phyloP scores from a whole-genome alignment of 345 rosid genomes.

The Moringa oleifera region DNA sequence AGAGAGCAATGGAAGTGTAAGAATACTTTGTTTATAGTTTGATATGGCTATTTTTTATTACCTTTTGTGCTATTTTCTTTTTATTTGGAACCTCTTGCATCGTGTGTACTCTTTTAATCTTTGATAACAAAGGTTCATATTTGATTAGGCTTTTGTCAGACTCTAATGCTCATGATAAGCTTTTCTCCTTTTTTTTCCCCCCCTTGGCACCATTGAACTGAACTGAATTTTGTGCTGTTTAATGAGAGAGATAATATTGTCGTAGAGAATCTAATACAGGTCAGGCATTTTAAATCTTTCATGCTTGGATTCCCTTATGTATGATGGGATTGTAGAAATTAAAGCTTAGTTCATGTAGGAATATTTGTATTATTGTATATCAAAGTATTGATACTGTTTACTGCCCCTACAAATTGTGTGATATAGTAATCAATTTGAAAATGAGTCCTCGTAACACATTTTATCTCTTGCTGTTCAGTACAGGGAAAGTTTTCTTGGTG shows the following conservation, averaged over 20 bases:
- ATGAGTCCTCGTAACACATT: neutral
- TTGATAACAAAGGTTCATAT: neutral
- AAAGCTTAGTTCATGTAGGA: neutral
- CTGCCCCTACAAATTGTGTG: neutral
- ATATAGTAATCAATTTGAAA: neutral
- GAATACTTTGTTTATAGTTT: slow-evolving; percentile 13
- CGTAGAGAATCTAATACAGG: neutral
- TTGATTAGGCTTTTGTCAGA: neutral
- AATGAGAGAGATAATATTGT: neutral
- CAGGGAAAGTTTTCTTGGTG: neutral
- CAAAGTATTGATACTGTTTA: neutral
- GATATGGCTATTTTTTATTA: neutral
- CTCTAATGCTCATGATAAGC: neutral
- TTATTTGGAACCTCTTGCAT: neutral
- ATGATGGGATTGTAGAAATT: neutral
- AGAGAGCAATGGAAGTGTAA: slow-evolving; percentile 77
- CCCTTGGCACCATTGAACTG: neutral
- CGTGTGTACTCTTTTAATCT: neutral
- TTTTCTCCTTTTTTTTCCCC: no score
- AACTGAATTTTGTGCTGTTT: neutral
- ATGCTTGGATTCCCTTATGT: neutral
- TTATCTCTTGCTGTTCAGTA: neutral
- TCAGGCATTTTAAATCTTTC: neutral
- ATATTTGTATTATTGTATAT: no score
- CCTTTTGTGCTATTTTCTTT: slow-evolving; percentile 1